Percentiles rank a stretch among this genome's conserved stretches.
phyloP scores from a whole-genome alignment of 441 rosid species.

The Kokia cookei region DNA sequence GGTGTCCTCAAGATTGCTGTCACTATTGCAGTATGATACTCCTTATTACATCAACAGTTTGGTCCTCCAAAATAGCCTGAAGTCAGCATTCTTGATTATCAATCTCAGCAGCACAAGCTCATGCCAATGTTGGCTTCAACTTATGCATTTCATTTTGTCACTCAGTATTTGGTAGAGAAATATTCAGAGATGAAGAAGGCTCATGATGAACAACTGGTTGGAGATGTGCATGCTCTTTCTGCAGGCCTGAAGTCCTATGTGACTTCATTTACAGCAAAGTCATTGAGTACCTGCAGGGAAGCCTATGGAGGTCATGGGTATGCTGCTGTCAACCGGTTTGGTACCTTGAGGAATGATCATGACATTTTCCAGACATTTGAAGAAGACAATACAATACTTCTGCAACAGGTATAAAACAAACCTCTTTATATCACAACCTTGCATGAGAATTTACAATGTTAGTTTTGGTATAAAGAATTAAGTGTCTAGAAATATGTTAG shows the following conservation, averaged over 20 bases:
- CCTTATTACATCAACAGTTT: slow-evolving; percentile 86
- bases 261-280: slow-evolving; percentile 85
- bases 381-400: slow-evolving; percentile 98
- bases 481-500: not conserved
- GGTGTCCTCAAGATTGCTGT: slow-evolving; percentile 76
- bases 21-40: slow-evolving; percentile 84
- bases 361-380: slow-evolving; percentile 99
- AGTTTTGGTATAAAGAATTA: not conserved
- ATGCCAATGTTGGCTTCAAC: slow-evolving; percentile 99
- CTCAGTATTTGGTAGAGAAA: slow-evolving; percentile 62
- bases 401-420: slow-evolving; percentile 66
- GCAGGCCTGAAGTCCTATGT: slow-evolving; percentile 94
- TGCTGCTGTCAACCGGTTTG: slow-evolving; percentile 97
- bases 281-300: slow-evolving; percentile 88
- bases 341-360: slow-evolving; percentile 93
- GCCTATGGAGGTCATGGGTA: slow-evolving; percentile 99
- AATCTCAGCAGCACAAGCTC: slow-evolving; percentile 98
- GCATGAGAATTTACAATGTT: slow-evolving; percentile 6
- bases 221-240: slow-evolving; percentile 90
- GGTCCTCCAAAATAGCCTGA: slow-evolving; percentile 98
- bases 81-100: slow-evolving; percentile 95
- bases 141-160: slow-evolving; percentile 89
- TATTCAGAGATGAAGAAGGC: slow-evolving; percentile 88
- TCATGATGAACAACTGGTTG: slow-evolving; percentile 73
- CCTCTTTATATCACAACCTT: slow-evolving; percentile 2